A percentile compares a stretch with the other conserved stretches of the same genome.
Conservation (phyloP, 2,329 filamentous ascomycete species). For the Talaromyces funiculosus region DNA sequence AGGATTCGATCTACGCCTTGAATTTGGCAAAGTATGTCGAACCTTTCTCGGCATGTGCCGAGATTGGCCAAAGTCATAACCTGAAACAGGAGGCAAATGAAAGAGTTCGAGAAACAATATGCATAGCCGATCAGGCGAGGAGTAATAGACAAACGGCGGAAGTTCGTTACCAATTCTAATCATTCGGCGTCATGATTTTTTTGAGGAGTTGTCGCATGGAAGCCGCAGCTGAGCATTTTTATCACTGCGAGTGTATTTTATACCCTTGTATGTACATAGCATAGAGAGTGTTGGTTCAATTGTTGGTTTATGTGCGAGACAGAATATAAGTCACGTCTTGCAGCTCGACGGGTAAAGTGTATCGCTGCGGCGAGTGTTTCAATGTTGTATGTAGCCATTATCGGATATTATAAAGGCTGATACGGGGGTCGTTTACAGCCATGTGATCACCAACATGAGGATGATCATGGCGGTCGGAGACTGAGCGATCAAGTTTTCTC, state of each 20-base stretch:
- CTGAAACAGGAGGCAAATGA: not conserved
- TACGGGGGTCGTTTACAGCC: not conserved
- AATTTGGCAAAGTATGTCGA: slow-evolving; percentile 29
- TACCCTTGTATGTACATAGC: slow-evolving; percentile 10
- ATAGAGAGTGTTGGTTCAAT: slow-evolving; percentile 4
- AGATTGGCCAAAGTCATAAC: slow-evolving; percentile 24
- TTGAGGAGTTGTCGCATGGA: not conserved
- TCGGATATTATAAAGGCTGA: not conserved
- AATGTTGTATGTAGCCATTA: slow-evolving; percentile 16
- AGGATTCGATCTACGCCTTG: slow-evolving; percentile 22
- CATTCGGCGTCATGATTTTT: not conserved
- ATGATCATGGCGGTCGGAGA: not conserved
- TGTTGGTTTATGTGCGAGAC: not conserved
- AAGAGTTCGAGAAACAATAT: not conserved
- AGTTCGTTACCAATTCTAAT: not conserved
- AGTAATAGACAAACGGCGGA: not conserved
- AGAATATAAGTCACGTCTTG: not conserved
- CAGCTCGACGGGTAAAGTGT: slow-evolving; percentile 11
- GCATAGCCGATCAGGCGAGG: not conserved
- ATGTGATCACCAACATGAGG: not conserved
- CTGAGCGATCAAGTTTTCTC: too few species aligned
- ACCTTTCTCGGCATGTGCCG: slow-evolving; percentile 27
- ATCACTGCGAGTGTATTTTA: slow-evolving; percentile 1
- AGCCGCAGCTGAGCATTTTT: not conserved
- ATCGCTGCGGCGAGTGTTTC: slow-evolving; percentile 7